Conservation (phyloP, 129 eudicot species). For the Erigeron canadensis region DNA sequence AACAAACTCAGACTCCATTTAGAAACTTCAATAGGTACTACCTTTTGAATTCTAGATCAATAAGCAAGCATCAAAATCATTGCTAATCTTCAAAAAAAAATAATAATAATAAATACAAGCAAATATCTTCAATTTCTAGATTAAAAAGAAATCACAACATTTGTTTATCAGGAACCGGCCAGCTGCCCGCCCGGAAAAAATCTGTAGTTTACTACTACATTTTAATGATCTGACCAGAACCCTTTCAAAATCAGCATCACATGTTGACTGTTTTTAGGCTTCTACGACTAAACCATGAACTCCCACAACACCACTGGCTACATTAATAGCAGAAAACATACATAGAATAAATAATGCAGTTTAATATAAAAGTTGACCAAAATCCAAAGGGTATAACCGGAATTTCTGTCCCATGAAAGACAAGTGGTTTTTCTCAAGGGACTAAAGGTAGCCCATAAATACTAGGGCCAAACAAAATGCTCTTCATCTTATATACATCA, state of each 20-base stretch:
- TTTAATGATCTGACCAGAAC: not conserved
- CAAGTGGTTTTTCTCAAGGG: conserved; percentile 27
- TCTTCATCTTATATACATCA: conserved; percentile 66
- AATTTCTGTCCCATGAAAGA: conserved; percentile 39
- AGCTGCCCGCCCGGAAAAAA: not conserved
- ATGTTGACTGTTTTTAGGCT: too few relatives aligned
- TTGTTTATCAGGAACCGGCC: not conserved
- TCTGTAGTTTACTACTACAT: not conserved
- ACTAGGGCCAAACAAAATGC: conserved; percentile 44
- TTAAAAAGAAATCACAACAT: not conserved
- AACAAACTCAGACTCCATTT: not conserved
- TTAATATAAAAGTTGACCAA: conserved; percentile 31
- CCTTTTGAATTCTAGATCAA: not conserved
- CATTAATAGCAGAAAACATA: conserved; percentile 2
- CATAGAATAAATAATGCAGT: conserved; percentile 30
- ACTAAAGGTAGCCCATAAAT: conserved; percentile 49
- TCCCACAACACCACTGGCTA: not conserved
- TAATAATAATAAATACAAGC: too few relatives aligned
- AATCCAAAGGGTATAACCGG: conserved; percentile 36
- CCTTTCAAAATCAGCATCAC: too few relatives aligned
- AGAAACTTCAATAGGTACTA: not conserved
- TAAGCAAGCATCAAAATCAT: not conserved
- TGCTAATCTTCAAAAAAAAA: too few relatives aligned
- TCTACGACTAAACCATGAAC: not conserved
- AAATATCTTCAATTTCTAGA: not conserved